Percentiles rank a stretch among this genome's conserved stretches.
These are phyloP conservation scores for Entomortierella lignicola DNA, from an alignment of 192 early-diverging fungal species.

Conservation along the genomic window DNA sequence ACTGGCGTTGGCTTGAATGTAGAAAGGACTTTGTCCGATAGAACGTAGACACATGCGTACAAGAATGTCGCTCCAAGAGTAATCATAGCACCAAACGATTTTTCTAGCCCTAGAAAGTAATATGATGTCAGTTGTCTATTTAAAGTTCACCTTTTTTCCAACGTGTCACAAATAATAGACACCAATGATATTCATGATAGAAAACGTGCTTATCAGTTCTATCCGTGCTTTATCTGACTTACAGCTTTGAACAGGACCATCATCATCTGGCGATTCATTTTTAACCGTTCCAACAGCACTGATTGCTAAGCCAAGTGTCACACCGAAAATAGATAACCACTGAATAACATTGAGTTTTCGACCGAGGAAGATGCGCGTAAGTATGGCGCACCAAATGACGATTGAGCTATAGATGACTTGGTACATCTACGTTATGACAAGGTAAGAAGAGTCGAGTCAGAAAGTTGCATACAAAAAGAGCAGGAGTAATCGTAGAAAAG, in stretches of 20 bases:
- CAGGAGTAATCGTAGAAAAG: no score
- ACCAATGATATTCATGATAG: no score
- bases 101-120: constrained; percentile 1
- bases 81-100: constrained; percentile 63
- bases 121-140: not conserved
- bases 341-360: constrained; percentile 60
- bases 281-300: constrained; percentile 61
- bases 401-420: constrained; percentile 72
- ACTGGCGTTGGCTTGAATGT: constrained; percentile 54
- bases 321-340: constrained; percentile 66
- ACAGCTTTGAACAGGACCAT: constrained; percentile 46
- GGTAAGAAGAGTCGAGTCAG: not conserved
- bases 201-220: no score
- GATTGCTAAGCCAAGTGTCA: constrained; percentile 62
- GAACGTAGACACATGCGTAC: constrained; percentile 69
- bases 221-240: constrained; percentile 9
- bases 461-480: not conserved
- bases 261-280: constrained; percentile 36
- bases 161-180: constrained; percentile 17
- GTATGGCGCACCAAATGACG: constrained; percentile 73
- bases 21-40: constrained; percentile 63
- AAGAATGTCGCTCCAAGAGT: constrained; percentile 65
- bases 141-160: constrained; percentile 2
- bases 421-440: constrained; percentile 59
- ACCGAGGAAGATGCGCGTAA: constrained; percentile 64